Evolutionary conservation across 768 basidiomycete genomes (phyloP).

Genomic region (Termitomyces sp.): DNA sequence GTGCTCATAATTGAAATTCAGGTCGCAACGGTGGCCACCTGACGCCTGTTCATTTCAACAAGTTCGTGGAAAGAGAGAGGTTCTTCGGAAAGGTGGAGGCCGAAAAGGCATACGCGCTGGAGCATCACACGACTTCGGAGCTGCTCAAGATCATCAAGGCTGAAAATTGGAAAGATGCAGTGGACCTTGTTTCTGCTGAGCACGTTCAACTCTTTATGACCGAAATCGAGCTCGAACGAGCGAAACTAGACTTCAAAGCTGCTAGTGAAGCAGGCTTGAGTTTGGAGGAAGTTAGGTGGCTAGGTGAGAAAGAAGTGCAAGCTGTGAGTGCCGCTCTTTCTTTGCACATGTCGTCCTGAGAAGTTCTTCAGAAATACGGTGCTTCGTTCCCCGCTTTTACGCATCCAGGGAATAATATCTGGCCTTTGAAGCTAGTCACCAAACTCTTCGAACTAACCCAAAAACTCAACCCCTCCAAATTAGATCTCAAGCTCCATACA

Average conservation of each 20-base stretch:
- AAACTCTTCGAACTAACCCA: conserved; percentile 46
- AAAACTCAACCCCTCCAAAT: conserved; percentile 12
- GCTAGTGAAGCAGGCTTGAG: conserved; percentile 50
- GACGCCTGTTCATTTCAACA: conserved; percentile 40
- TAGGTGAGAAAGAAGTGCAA: conserved; percentile 40
- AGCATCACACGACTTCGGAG: conserved; percentile 45
- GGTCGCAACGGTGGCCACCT: conserved; percentile 83
- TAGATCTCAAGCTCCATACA: conserved; percentile 56
- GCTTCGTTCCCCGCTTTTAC: conserved; percentile 46
- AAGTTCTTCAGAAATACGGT: conserved; percentile 31
- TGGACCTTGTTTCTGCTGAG: conserved; percentile 60
- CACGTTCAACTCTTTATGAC: conserved; percentile 47
- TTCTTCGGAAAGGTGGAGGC: conserved; percentile 51
- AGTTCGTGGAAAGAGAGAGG: conserved; percentile 33
- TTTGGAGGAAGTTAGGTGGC: conserved; percentile 36
- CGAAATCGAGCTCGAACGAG: conserved; percentile 31
- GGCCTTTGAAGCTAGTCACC: conserved; percentile 76
- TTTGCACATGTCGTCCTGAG: neutral
- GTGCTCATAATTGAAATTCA: conserved; percentile 19
- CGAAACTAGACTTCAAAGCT: conserved; percentile 41
- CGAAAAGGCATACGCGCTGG: conserved; percentile 44
- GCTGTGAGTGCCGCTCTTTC: conserved; percentile 29
- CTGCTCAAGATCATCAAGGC: conserved; percentile 45
- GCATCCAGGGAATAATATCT: conserved; percentile 58
- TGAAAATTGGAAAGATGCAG: conserved; percentile 34